phyloP scores from a whole-genome alignment of 2,329 filamentous ascomycete genomes.

The Coniochaeta sp. region DNA sequence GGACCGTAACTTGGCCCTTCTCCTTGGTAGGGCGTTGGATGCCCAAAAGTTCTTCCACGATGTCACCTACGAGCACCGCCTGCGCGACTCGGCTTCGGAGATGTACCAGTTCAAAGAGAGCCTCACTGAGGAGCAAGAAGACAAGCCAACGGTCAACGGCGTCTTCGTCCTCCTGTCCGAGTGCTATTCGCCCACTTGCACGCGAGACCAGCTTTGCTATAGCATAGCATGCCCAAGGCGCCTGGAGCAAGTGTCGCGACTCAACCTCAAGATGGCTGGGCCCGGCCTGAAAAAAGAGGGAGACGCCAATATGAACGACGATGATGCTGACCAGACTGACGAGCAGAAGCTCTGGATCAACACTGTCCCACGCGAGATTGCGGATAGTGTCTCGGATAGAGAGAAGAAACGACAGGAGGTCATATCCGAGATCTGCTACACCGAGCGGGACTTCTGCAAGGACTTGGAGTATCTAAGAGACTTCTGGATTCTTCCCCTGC shows the following conservation, averaged over 20 bases:
- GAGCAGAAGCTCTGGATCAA: constrained; percentile 99
- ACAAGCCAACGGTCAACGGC: constrained; percentile 72
- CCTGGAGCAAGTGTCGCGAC: constrained; percentile 85
- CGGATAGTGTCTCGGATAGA: constrained; percentile 78
- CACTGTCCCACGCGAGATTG: constrained; percentile 90
- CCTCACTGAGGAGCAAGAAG: constrained; percentile 74
- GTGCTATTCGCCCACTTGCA: constrained; percentile 97
- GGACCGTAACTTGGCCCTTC: constrained; percentile 85
- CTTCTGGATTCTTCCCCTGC: constrained; percentile 94
- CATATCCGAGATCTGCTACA: constrained; percentile 98
- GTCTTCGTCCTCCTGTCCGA: constrained; percentile 95
- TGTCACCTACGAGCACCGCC: constrained; percentile 92
- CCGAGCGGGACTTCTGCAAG: constrained; percentile 97
- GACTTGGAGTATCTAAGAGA: constrained; percentile 95
- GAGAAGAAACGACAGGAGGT: constrained; percentile 98
- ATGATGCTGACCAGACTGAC: constrained; percentile 75
- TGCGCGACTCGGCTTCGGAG: constrained; percentile 89
- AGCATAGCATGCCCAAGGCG: constrained; percentile 93
- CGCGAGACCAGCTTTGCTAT: constrained; percentile 90
- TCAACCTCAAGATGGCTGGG: constrained; percentile 81
- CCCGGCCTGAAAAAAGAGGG: constrained; percentile 70
- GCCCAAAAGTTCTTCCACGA: constrained; percentile 99
- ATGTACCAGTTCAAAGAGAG: constrained; percentile 97
- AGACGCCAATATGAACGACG: constrained; percentile 58
- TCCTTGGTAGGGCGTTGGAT: constrained; percentile 85